Base-by-base conservation (phyloP, 2,329 filamentous ascomycete species). In the Beauveria bassiana region DNA sequence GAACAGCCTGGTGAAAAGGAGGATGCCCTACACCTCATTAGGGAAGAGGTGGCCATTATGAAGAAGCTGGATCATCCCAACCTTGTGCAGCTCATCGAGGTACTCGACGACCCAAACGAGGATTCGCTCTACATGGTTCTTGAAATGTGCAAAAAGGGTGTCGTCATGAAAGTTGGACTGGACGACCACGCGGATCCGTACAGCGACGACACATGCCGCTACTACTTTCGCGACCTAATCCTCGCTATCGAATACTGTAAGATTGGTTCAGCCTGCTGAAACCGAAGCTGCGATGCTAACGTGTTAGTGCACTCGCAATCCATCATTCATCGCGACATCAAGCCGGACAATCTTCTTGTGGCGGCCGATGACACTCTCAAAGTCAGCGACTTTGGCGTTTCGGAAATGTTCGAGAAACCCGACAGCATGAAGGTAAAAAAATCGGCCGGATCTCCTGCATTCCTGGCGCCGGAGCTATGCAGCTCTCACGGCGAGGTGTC, bases 101-200 rank as follows among this genome's bases (percentile, higher is more conserved):
- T 99, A 3, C 79, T 99, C 57, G 95, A 98, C 72, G 95, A 98
- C 70, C 93, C 95, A 0, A 88, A 93, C 53, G 92, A 97, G 71
- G 95, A 99, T 73, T 96, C 93, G 3, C 77, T 99, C 14, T 99
- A 97, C 76, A 98, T 99, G 91, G 95, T 99, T 24, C 83, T 99
- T 73, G 95, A 99, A 73, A 96, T 97, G 91, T 99, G 95, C 78
- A 95, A 96, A 71, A 97, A 97, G 73, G 95, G 95, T 1, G 93
- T 97, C 24, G 85, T 97, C 57, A 98, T 98, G 93, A 93, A 93
- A 70, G 91, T 99, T 61, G 91, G 91, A 3, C 77, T 98, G n/a
- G 89, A 90, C 63, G 88, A 96, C 68, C 80, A 83, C 62, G 90
- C 91, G 20, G 85, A 89, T 64, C 93, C 95, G 0, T 97, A 97